phyloP scores from a whole-genome alignment of 495 filamentous ascomycete species.

The Glutinoglossum americanum region DNA sequence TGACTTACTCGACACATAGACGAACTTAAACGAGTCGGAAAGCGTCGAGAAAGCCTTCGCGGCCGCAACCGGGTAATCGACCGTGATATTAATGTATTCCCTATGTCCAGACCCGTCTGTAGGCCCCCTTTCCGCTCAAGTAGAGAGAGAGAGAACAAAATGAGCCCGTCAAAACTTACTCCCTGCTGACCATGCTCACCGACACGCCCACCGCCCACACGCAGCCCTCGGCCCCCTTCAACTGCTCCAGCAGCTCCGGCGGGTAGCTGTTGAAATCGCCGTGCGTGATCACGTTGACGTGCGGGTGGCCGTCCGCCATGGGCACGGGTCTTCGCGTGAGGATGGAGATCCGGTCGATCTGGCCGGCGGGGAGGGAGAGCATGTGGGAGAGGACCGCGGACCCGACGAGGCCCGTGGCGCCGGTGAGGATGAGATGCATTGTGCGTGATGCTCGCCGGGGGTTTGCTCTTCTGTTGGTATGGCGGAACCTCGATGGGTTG shows the following conservation, averaged over 20 bases:
- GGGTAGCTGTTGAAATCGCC: slow-evolving; percentile 39
- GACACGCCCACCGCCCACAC: slow-evolving; percentile 53
- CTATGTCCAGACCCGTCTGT: slow-evolving; percentile 22
- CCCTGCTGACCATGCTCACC: slow-evolving; percentile 31
- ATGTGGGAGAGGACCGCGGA: slow-evolving; percentile 40
- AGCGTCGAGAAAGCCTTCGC: slow-evolving; percentile 37
- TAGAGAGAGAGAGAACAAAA: too few relatives aligned
- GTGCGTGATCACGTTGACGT: slow-evolving; percentile 43
- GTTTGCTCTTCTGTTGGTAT: too few relatives aligned
- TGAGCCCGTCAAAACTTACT: slow-evolving; percentile 27
- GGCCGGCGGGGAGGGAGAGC: slow-evolving; percentile 24
- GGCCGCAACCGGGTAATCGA: slow-evolving; percentile 37
- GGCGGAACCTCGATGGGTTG: too few relatives aligned
- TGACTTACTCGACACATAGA: slow-evolving; percentile 43
- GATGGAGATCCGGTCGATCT: slow-evolving; percentile 40
- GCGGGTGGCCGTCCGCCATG: slow-evolving; percentile 36
- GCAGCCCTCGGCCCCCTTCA: slow-evolving; percentile 40
- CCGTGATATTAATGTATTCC: slow-evolving; percentile 45
- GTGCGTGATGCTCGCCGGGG: too few relatives aligned
- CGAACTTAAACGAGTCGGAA: slow-evolving; percentile 37
- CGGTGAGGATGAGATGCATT: slow-evolving; percentile 58
- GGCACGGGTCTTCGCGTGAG: slow-evolving; percentile 41
- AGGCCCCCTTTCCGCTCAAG: too few relatives aligned
- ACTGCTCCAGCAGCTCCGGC: slow-evolving; percentile 28
- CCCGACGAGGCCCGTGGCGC: slow-evolving; percentile 53